Evolutionary conservation across 176 grass and related monocot species (phyloP).

Genomic region (Triticum turgidum): DNA sequence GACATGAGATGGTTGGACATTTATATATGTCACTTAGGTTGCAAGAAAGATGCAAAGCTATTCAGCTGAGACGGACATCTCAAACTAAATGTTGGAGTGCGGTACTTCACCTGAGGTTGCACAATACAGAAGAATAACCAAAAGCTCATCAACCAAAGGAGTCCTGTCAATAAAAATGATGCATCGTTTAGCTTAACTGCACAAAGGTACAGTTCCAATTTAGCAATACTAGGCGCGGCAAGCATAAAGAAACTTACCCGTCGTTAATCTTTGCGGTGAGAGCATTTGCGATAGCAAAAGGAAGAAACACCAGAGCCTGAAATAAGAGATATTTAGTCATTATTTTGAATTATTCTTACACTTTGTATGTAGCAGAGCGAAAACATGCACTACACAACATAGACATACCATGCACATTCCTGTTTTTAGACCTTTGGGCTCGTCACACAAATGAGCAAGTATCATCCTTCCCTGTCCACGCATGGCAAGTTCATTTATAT

Average conservation of each 20-base stretch:
- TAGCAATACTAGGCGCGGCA: neutral
- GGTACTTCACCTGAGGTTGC: conserved; percentile 56
- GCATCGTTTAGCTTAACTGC: conserved; percentile 4
- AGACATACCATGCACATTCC: conserved; percentile 93
- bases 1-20: neutral
- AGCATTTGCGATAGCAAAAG: conserved; percentile 89
- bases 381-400: conserved; percentile 26
- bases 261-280: conserved; percentile 80
- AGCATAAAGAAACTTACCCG: conserved; percentile 51
- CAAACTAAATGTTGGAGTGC: neutral
- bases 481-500: conserved; percentile 22
- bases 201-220: neutral
- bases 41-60: neutral
- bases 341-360: conserved; percentile 7
- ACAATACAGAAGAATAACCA: conserved; percentile 76
- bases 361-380: neutral
- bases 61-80: neutral
- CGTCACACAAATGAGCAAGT: conserved; percentile 88
- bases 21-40: neutral
- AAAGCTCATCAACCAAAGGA: conserved; percentile 77
- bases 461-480: conserved; percentile 96
- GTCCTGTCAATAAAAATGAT: conserved; percentile 40
- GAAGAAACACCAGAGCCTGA: conserved; percentile 88
- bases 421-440: conserved; percentile 96
- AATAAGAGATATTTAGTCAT: conserved; percentile 22